Evolutionary conservation across 257 asterid genomes (phyloP).

Genomic region (Avicennia marina): DNA sequence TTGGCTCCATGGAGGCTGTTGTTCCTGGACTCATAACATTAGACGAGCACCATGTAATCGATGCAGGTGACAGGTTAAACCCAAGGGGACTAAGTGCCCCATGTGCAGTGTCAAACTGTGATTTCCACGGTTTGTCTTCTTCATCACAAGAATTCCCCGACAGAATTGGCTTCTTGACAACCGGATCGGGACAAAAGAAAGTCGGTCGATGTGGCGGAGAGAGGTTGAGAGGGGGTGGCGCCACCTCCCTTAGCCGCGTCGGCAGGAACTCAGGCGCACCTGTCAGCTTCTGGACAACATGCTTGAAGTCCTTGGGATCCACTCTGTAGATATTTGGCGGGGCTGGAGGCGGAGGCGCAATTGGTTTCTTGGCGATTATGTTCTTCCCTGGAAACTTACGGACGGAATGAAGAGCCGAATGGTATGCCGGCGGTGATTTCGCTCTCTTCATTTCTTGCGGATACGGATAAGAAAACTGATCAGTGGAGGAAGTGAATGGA

Average conservation of each 20-base stretch:
- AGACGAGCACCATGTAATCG: conserved; percentile 53
- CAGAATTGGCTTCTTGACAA: no score
- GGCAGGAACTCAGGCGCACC: conserved; percentile 26
- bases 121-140: neutral
- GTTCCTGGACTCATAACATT: conserved; percentile 50
- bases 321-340: conserved; percentile 55
- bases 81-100: conserved; percentile 41
- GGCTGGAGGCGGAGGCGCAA: conserved; percentile 59
- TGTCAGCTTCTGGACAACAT: conserved; percentile 61
- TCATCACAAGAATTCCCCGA: neutral
- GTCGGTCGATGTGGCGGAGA: conserved; percentile 10
- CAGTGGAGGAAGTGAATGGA: no score
- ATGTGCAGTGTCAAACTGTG: conserved; percentile 9
- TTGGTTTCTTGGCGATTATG: conserved; percentile 59
- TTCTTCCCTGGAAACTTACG: conserved; percentile 26
- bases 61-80: conserved; percentile 49
- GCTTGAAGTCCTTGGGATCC: conserved; percentile 39
- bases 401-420: conserved; percentile 41
- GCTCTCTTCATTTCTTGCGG: no score
- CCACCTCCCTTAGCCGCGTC: conserved; percentile 35
- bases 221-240: conserved; percentile 55
- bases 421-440: conserved; percentile 13
- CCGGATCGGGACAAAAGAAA: neutral
- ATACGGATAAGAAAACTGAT: no score
- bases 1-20: conserved; percentile 32